phyloP scores from a whole-genome alignment of 352 stramenopile species.

The Pilasporangium apinafurcum region DNA sequence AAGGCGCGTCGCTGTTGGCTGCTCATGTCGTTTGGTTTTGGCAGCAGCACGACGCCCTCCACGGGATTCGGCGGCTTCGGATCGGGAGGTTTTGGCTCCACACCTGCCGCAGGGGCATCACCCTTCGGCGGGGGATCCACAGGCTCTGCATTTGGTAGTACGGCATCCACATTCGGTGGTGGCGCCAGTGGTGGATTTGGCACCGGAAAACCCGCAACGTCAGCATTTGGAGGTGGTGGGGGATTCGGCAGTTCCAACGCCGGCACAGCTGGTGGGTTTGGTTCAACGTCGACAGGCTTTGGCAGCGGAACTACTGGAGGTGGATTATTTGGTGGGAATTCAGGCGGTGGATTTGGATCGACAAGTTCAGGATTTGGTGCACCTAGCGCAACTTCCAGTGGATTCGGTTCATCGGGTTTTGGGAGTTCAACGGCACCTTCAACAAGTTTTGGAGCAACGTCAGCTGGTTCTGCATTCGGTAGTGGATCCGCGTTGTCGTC shows the following conservation, averaged over 20 bases:
- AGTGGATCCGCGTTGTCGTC: constrained; percentile 24
- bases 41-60: constrained; percentile 23
- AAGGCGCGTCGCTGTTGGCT: too few relatives aligned
- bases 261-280: constrained; percentile 5
- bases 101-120: constrained; percentile 25
- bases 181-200: constrained; percentile 32
- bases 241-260: too few relatives aligned
- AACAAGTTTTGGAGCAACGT: constrained; percentile 13
- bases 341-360: constrained; percentile 30
- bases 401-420: constrained; percentile 11
- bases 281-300: constrained; percentile 23
- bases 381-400: neutral
- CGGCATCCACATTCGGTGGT: constrained; percentile 38
- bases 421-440: constrained; percentile 22
- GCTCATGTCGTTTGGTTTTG: constrained; percentile 59
- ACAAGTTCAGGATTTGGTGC: constrained; percentile 12
- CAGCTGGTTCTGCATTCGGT: constrained; percentile 14
- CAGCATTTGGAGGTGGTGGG: constrained; percentile 14
- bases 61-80: constrained; percentile 48
- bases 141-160: constrained; percentile 15
- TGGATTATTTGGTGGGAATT: constrained; percentile 19
- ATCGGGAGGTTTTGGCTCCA: constrained; percentile 26
- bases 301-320: constrained; percentile 16
- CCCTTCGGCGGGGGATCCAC: constrained; percentile 35
- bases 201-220: constrained; percentile 10